Evolutionary conservation across 768 basidiomycete genomes (phyloP).

Genomic region (Rhizopogon vulgaris): DNA sequence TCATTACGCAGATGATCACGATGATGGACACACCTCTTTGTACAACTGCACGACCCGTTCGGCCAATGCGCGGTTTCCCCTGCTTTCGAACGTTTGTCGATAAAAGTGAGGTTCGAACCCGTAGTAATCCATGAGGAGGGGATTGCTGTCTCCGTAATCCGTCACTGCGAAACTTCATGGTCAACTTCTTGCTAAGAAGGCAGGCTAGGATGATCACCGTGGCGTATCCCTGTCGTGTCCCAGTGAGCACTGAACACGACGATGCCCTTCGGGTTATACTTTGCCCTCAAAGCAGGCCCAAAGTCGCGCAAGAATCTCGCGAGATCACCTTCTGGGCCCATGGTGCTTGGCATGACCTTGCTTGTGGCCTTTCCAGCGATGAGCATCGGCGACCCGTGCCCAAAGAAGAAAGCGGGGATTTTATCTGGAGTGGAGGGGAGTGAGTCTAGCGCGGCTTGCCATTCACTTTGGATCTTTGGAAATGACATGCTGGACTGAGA

Average conservation of each 20-base stretch:
- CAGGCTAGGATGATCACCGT: constrained; percentile 34
- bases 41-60: constrained; percentile 56
- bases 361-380: not conserved
- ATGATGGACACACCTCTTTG: constrained; percentile 34
- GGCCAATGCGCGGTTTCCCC: constrained; percentile 53
- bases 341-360: constrained; percentile 9
- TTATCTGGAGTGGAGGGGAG: constrained; percentile 52
- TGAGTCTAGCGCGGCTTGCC: constrained; percentile 47
- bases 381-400: constrained; percentile 58
- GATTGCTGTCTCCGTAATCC: constrained; percentile 74
- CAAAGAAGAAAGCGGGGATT: constrained; percentile 75
- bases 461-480: constrained; percentile 36
- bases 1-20: not conserved
- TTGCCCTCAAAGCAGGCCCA: constrained; percentile 55
- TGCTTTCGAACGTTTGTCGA: constrained; percentile 59
- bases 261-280: constrained; percentile 74
- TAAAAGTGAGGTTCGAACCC: constrained; percentile 59
- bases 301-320: constrained; percentile 58
- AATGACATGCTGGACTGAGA: not conserved
- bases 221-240: constrained; percentile 56
- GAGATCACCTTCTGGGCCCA: constrained; percentile 50
- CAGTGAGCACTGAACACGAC: constrained; percentile 82
- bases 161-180: constrained; percentile 41
- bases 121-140: constrained; percentile 70
- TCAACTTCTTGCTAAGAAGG: not conserved